Evolutionary conservation across 2,329 filamentous ascomycete genomes (phyloP).

Genomic region (Pseudofabraea citricarpa): DNA sequence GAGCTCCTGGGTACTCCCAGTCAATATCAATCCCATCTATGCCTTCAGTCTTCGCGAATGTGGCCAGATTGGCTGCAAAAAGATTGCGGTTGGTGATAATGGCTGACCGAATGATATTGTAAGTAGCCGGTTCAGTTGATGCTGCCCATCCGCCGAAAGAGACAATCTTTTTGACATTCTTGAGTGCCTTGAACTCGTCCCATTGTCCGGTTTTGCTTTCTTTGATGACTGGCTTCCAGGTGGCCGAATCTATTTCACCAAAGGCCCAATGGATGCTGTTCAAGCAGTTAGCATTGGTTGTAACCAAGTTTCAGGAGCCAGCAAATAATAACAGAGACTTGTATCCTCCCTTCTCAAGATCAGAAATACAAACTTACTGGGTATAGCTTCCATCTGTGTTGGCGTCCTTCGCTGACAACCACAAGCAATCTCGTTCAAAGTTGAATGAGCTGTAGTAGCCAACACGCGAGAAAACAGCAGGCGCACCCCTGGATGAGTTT

Average conservation of each 20-base stretch:
- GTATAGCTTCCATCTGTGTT: no score
- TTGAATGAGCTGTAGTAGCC: conserved; percentile 32
- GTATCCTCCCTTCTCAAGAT: no score
- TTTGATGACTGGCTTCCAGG: conserved; percentile 25
- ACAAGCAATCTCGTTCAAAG: conserved; percentile 24
- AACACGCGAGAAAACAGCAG: conserved; percentile 17
- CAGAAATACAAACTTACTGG: no score
- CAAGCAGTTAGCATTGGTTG: conserved; percentile 18
- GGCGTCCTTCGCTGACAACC: no score
- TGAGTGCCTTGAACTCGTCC: conserved; percentile 26
- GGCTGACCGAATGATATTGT: conserved; percentile 32
- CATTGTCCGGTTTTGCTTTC: conserved; percentile 26
- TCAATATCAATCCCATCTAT: conserved; percentile 31
- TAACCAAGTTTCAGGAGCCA: conserved; percentile 22
- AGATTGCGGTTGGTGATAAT: conserved; percentile 29
- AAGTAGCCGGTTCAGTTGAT: conserved; percentile 33
- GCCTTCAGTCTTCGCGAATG: conserved; percentile 29
- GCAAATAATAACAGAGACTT: no score
- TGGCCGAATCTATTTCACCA: conserved; percentile 29
- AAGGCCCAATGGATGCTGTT: conserved; percentile 32
- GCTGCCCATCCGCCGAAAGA: conserved; percentile 41
- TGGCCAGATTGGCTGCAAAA: conserved; percentile 27
- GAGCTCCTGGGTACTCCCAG: conserved; percentile 30
- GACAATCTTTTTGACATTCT: conserved; percentile 33
- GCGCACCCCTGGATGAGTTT: no score